Percentiles rank a stretch among this genome's conserved stretches.
phyloP scores from a whole-genome alignment of 2,329 filamentous ascomycete genomes.

The Zymoseptoria pseudotritici region DNA sequence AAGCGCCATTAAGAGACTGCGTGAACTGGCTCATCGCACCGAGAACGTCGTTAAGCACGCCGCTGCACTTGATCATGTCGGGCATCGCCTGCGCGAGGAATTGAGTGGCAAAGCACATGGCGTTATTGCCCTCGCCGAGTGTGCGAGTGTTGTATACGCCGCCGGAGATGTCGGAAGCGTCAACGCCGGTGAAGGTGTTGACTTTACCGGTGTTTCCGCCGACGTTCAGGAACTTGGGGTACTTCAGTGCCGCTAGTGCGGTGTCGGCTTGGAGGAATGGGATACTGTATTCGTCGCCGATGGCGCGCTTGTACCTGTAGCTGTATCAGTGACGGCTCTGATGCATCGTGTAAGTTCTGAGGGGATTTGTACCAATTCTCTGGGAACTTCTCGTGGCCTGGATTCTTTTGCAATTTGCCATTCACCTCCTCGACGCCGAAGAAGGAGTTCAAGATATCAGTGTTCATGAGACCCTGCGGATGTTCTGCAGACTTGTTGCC shows the following conservation, averaged over 20 bases:
- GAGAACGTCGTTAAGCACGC: background rate
- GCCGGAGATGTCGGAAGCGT: constrained; percentile 31
- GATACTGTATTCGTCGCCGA: constrained; percentile 21
- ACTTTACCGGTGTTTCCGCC: constrained; percentile 31
- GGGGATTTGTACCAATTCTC: constrained; percentile 26
- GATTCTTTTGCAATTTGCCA: constrained; percentile 13
- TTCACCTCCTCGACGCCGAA: constrained; percentile 19
- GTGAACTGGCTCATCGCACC: constrained; percentile 8
- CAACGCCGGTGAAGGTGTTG: constrained; percentile 31
- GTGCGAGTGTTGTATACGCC: constrained; percentile 35
- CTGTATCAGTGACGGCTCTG: no score
- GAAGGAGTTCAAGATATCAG: constrained; percentile 18
- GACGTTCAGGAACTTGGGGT: constrained; percentile 28
- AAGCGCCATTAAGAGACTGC: constrained; percentile 4
- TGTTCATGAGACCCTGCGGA: constrained; percentile 19
- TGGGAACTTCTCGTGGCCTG: constrained; percentile 19
- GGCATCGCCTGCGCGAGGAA: constrained; percentile 30
- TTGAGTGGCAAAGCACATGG: constrained; percentile 31
- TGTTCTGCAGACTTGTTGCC: constrained; percentile 19
- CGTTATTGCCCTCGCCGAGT: constrained; percentile 29
- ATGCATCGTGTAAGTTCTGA: no score
- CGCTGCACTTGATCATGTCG: constrained; percentile 13
- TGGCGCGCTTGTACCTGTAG: constrained; percentile 12
- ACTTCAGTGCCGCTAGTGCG: constrained; percentile 5
- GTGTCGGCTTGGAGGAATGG: constrained; percentile 12